Percentiles rank a stretch among this genome's conserved stretches.
phyloP scores from a whole-genome alignment of 306 rosid species.

The Geum urbanum region DNA sequence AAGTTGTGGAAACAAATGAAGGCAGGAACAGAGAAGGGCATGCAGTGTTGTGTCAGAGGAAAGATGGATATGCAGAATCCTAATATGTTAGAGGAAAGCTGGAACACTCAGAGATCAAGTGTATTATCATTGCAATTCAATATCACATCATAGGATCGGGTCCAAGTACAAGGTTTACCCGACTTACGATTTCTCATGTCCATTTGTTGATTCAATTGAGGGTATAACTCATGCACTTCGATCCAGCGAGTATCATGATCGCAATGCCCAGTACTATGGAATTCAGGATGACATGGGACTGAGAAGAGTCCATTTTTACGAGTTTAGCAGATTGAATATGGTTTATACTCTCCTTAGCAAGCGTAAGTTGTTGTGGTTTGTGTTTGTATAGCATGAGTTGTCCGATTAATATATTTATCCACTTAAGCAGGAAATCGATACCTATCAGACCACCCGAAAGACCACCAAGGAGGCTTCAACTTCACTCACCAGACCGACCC shows the following conservation, averaged over 20 bases:
- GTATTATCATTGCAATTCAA: conserved; percentile 84
- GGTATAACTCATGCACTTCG: conserved; percentile 87
- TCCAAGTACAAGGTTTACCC: conserved; percentile 80
- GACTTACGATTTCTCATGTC: conserved; percentile 91
- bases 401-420: no score
- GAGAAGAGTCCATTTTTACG: conserved; percentile 67
- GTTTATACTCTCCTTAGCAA: conserved; percentile 93
- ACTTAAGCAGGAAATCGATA: no score
- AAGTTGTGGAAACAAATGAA: conserved; percentile 86
- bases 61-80: conserved; percentile 90
- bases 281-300: conserved; percentile 83
- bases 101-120: conserved; percentile 96
- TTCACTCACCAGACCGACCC: no score
- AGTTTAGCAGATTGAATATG: conserved; percentile 85
- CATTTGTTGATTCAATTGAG: conserved; percentile 75
- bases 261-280: conserved; percentile 74
- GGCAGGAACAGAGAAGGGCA: conserved; percentile 68
- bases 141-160: conserved; percentile 87
- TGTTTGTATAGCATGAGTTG: neutral
- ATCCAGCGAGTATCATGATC: conserved; percentile 91
- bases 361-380: conserved; percentile 92
- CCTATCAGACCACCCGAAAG: no score
- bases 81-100: no score
- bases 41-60: conserved; percentile 83
- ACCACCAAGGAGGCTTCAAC: no score